Conservation (phyloP, 495 filamentous ascomycete genomes). For the Lineolata rhizophorae region DNA sequence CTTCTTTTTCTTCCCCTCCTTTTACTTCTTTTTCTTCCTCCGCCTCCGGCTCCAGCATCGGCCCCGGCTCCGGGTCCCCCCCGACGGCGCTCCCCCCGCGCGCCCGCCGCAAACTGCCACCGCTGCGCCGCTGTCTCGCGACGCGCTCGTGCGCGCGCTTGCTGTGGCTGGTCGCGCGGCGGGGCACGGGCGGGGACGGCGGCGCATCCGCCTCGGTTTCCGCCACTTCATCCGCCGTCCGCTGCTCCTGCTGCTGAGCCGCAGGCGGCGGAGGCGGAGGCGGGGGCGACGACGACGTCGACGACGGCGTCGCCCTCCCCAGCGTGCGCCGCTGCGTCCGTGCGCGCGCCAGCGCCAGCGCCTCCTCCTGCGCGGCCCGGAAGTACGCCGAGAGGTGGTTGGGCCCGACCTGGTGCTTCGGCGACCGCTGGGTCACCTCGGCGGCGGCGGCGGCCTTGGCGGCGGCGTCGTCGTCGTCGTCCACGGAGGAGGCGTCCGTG, state of each 20-base stretch:
- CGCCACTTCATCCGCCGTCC: too few species aligned
- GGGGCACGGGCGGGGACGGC: constrained; percentile 28
- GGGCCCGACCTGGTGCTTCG: too few species aligned
- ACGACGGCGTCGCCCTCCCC: constrained; percentile 16
- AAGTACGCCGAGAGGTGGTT: constrained; percentile 77
- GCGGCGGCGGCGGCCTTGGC: constrained; percentile 34
- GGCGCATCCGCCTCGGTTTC: too few species aligned
- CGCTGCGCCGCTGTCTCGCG: too few species aligned
- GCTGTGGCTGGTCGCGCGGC: constrained; percentile 62
- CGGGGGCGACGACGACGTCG: constrained; percentile 18
- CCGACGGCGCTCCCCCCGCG: too few species aligned
- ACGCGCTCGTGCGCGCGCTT: constrained; percentile 55
- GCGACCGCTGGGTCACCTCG: too few species aligned
- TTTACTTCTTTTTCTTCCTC: too few species aligned
- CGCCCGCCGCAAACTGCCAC: too few species aligned
- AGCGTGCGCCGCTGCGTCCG: constrained; percentile 7
- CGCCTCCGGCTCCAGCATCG: too few species aligned
- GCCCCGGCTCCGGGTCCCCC: too few species aligned
- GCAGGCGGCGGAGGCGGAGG: constrained; percentile 22
- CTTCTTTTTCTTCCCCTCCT: too few species aligned
- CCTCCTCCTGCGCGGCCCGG: constrained; percentile 22
- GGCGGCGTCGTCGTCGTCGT: constrained; percentile 33
- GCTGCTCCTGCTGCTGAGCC: neutral
- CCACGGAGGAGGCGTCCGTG: constrained; percentile 48
- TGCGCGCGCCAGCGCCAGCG: constrained; percentile 11